These are phyloP conservation scores for Chenopodium quinoa DNA, from an alignment of 148 eudicot genomes.

Conservation along the genomic window DNA sequence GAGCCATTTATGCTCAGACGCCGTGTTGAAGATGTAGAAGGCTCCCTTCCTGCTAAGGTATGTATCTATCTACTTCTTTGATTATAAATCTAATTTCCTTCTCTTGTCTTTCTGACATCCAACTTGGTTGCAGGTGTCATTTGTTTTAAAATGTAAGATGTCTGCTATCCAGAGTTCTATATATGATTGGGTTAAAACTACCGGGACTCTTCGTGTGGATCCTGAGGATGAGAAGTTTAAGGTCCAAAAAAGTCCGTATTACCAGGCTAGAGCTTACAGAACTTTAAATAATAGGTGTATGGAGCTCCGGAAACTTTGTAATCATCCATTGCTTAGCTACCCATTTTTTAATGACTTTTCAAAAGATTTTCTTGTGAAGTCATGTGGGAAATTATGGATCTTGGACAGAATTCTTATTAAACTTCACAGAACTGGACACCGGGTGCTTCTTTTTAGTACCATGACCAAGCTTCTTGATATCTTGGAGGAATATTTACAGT, in stretches of 20 bases:
- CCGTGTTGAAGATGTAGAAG: conserved; percentile 99
- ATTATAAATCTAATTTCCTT: neutral
- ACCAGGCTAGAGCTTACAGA: conserved; percentile 68
- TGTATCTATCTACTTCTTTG: conserved; percentile 5
- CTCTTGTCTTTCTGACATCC: conserved; percentile 30
- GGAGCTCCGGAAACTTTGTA: conserved; percentile 96
- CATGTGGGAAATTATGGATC: conserved; percentile 94
- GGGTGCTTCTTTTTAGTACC: conserved; percentile 96
- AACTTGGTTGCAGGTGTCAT: conserved; percentile 63
- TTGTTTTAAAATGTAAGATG: conserved; percentile 90
- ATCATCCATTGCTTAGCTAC: conserved; percentile 92
- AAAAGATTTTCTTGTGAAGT: conserved; percentile 86
- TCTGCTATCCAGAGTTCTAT: conserved; percentile 85
- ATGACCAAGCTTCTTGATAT: conserved; percentile 96
- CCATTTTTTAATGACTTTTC: conserved; percentile 83
- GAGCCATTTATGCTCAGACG: conserved; percentile 99
- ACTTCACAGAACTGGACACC: conserved; percentile 97
- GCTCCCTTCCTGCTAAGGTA: conserved; percentile 99
- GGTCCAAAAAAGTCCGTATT: conserved; percentile 60
- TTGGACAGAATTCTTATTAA: conserved; percentile 85
- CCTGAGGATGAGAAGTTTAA: conserved; percentile 89
- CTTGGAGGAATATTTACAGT: conserved; percentile 93
- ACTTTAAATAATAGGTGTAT: conserved; percentile 85
- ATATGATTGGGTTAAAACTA: conserved; percentile 94
- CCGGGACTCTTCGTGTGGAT: conserved; percentile 92